Base-by-base conservation (phyloP, 148 eudicot species). In the Fagopyrum esculentum region DNA sequence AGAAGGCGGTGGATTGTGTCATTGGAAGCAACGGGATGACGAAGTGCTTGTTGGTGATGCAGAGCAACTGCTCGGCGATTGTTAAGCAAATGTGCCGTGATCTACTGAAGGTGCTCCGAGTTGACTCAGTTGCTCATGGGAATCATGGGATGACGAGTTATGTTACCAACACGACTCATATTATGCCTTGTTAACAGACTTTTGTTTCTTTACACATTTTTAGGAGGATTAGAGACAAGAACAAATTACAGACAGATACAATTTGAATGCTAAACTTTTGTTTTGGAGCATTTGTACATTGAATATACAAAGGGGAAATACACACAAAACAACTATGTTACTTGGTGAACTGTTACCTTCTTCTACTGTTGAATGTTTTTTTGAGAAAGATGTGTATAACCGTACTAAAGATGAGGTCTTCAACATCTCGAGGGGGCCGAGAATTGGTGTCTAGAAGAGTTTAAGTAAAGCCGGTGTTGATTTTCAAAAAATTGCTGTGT, bases 41-140 rank as follows among this genome's bases (percentile, higher is more conserved):
- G 0, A 92, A 88, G 83, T 88, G 84, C 47, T 76, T 92, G 86
- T 71, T 92, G 73, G 81, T 92, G 74, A 85, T 92, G 92, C 97
- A 92, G 84, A 92, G 95, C 74, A 78, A 81, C 77, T 87, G 95
- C 26, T 71, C 84, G 16, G 82, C 81, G 17, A 69, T 70, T 3
- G 88, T 84, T 11, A 88, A 81, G 81, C 81, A 84, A 73, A 88
- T 92, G 95, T 87, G 95, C 66, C 74, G 78, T 0, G 97, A 88
- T 64, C 80, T 92, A 83, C 83, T 92, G 22, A 88, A 85, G 83
- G 88, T 87, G 71, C 83, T 92, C 80, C 85, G 90, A 80, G 87
- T 80, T 51, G 78, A 79, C 80, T 80, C 84, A 2, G 87, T 82
- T 81, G 85, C 88, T 30, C 81, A 83, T 73, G 80, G 88, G 83